These are phyloP conservation scores for Ampelomyces quisqualis DNA, from an alignment of 2,329 filamentous ascomycete genomes.

Conservation along the genomic window DNA sequence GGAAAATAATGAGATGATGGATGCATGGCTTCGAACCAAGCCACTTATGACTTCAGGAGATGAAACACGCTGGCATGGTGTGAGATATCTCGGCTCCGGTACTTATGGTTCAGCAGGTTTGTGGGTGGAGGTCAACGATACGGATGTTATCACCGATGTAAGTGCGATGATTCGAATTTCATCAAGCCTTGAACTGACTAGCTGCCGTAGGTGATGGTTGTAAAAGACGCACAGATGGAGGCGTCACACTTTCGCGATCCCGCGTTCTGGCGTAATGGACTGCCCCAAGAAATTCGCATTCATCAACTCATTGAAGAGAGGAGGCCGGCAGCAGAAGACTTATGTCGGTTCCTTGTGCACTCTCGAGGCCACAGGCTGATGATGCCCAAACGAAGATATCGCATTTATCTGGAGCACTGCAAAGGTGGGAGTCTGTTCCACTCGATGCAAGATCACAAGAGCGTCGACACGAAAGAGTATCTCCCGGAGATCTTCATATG, in stretches of 20 bases:
- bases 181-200: not conserved
- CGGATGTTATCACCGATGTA: not conserved
- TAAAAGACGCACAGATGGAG: not conserved
- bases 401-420: conserved; percentile 6
- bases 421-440: not conserved
- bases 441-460: not conserved
- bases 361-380: conserved; percentile 2
- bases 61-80: not conserved
- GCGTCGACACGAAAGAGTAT: not conserved
- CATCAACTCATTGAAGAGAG: not conserved
- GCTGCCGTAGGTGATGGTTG: not conserved
- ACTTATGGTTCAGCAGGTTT: not conserved
- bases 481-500: conserved; percentile 2
- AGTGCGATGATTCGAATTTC: not conserved
- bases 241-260: not conserved
- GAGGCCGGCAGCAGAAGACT: not conserved
- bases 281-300: not conserved
- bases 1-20: too few relatives aligned
- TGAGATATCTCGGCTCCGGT: not conserved
- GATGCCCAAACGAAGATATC: conserved; percentile 4
- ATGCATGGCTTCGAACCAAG: too few relatives aligned
- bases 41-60: too few relatives aligned
- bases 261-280: not conserved
- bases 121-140: not conserved
- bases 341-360: too few relatives aligned